Evolutionary conservation across 805 yeast genomes (phyloP).

Genomic region (Priceomyces haplophilus): DNA sequence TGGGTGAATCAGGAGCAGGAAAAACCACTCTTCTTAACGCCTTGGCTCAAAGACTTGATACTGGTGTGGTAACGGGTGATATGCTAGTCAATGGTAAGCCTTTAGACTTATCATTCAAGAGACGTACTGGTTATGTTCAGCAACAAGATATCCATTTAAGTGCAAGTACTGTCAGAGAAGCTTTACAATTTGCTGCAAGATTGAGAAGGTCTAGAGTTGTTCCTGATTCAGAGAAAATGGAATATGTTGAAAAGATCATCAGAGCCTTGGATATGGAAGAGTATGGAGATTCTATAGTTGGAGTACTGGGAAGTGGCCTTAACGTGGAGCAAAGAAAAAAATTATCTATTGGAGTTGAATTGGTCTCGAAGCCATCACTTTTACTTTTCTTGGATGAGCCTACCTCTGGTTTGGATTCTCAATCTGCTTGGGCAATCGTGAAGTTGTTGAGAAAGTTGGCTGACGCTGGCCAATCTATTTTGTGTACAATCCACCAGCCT

Average conservation of each 20-base stretch:
- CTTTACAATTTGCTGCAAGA: conserved; percentile 18
- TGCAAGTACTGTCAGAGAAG: conserved; percentile 18
- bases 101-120: conserved; percentile 47
- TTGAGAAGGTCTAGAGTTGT: conserved; percentile 51
- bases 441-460: conserved; percentile 32
- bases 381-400: conserved; percentile 35
- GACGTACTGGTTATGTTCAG: conserved; percentile 28
- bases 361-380: conserved; percentile 28
- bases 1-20: conserved; percentile 69
- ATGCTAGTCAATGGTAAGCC: conserved; percentile 55
- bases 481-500: conserved; percentile 73
- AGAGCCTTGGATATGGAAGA: conserved; percentile 17
- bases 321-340: conserved; percentile 36
- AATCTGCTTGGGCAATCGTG: conserved; percentile 38
- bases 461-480: conserved; percentile 33
- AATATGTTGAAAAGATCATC: conserved; percentile 16
- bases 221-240: conserved; percentile 13
- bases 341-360: conserved; percentile 31
- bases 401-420: conserved; percentile 38
- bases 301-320: conserved; percentile 34
- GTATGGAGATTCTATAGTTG: conserved; percentile 31
- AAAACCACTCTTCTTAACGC: conserved; percentile 55
- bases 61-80: conserved; percentile 58
- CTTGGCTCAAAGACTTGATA: conserved; percentile 50
- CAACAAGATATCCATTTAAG: conserved; percentile 22